Base-by-base conservation (phyloP, 1,284 basidiomycete genomes). In the Cystobasidium pallidum region DNA sequence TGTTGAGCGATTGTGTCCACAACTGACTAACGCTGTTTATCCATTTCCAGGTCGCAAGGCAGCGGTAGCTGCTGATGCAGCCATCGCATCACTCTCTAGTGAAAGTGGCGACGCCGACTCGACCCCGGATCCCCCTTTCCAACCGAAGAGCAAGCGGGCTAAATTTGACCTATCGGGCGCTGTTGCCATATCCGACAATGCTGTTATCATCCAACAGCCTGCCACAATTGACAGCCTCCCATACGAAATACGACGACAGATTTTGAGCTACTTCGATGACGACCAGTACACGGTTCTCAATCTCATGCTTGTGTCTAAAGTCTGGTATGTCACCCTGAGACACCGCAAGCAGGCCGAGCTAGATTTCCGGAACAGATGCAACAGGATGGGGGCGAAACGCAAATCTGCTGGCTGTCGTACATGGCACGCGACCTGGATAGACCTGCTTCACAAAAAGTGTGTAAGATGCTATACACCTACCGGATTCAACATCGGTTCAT, bases 281-380 rank as follows among this genome's bases (percentile, higher is more conserved):
- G 28, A 51, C 30, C 24, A 7, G 4, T 66, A 51, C 39, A 66
- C 28, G 10, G 6, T 66, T 4, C 63, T 66, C 6, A 51, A 66
- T 21, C 21, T 66, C 7, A 11, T 66, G 10, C 45, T 51, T 8
- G 51, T 55, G 6, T 66, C 63, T 4, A 66, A 66, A 24, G 24
- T 63, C 30, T 63, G 59, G 59, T 47, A 47, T 30, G 24, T 49
- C 41, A 63, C 59, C 41, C n/a, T 47, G 6, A 45, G 13, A 15
- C 26, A 36, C 10, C 10, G 41, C n/a, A 47, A 43, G 11, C 13
- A 26, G 15, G 59, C 59, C 1, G 59, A 63, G 10, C 4, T 19
- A 24, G 47, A 54, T 19, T 66, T 21, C n/a, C 7, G 24, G 28
- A 66, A 30, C 26, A 17, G 36, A 43, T 66, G 65, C 52, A 57